Base-by-base conservation (phyloP, 345 rosid genomes). In the Barbarea vulgaris region DNA sequence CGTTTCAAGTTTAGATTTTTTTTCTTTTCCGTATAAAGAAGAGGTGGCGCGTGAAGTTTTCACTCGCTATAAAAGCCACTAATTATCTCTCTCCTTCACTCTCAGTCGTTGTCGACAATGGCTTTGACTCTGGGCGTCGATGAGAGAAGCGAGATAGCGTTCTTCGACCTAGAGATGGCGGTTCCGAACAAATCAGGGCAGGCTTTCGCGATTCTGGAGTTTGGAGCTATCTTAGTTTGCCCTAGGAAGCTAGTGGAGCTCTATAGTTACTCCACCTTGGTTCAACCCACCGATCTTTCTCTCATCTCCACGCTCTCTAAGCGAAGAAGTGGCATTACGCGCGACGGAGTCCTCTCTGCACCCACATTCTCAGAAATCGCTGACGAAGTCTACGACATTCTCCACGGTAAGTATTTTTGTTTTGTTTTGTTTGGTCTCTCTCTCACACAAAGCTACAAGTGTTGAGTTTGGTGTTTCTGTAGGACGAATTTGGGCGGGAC, bases 401-500 rank as follows among this genome's bases (percentile, higher is more conserved):
- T 94, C 56, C 81, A 94, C 22, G 95, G 98, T 91, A 54, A 79
- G 34, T 1, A n/a, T n/a, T n/a, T 15, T 6, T 3, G 52, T 11
- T 36, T 22, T 51, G 0, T 21, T 2, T 17, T 5, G 21, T 13
- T 13, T 13, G 0, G n/a, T 33, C 14, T 28, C 30, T 41, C 19
- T 27, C 39, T n/a, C 28, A 2, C 44, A 15, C 28, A 12, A 30
- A 59, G 5, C 22, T 59, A 39, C 1, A 42, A 50, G 9, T 72
- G 37, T 57, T 67, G 44, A 30, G 55, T 42, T 53, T 59, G 34
- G 22, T 69, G 79, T 67, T 25, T 67, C 11, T 69, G 31, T 71
- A 93, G 96, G 96, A 66, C 77, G 98, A 74, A 85, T 91, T 30
- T 94, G 97, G 98, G 97, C 97, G 7, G 97, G 98, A 10, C 98